phyloP scores from a whole-genome alignment of 1,284 basidiomycete species.

The Porodaedalea pini region DNA sequence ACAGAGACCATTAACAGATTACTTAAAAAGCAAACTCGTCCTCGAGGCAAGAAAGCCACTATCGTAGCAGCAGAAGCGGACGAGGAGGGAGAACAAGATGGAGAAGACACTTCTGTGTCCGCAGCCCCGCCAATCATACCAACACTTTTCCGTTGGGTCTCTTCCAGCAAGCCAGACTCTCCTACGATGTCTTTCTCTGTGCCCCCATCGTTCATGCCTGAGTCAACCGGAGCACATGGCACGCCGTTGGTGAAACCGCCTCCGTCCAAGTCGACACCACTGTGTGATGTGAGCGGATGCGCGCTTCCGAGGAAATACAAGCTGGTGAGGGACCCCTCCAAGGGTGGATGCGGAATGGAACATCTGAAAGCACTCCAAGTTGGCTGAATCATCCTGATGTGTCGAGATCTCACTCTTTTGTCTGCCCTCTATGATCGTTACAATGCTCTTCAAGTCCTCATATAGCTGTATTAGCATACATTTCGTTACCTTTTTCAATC shows the following conservation, averaged over 20 bases:
- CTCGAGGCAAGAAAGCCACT: conserved; percentile 60
- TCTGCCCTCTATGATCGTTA: too few species aligned
- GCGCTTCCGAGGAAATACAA: conserved; percentile 46
- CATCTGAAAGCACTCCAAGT: conserved; percentile 30
- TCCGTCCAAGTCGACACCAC: conserved; percentile 25
- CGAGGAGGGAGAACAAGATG: conserved; percentile 28
- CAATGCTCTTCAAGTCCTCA: too few species aligned
- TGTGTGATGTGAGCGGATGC: conserved; percentile 50
- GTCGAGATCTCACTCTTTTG: neutral
- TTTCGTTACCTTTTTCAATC: too few species aligned
- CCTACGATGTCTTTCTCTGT: conserved; percentile 48
- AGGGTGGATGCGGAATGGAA: conserved; percentile 51
- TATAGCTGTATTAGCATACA: too few species aligned
- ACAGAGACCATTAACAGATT: conserved; percentile 88
- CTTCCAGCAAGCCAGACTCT: conserved; percentile 34
- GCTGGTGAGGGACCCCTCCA: conserved; percentile 44
- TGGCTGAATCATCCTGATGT: neutral
- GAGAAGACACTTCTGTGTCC: conserved; percentile 29
- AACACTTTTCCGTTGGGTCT: conserved; percentile 63
- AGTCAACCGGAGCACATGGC: conserved; percentile 26
- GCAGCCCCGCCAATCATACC: conserved; percentile 30
- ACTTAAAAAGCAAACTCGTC: conserved; percentile 80
- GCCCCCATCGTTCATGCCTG: conserved; percentile 39
- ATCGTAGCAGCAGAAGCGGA: conserved; percentile 40
- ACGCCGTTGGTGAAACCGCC: conserved; percentile 16